phyloP scores from a whole-genome alignment of 352 stramenopile genomes.

The Globisporangium canariense region DNA sequence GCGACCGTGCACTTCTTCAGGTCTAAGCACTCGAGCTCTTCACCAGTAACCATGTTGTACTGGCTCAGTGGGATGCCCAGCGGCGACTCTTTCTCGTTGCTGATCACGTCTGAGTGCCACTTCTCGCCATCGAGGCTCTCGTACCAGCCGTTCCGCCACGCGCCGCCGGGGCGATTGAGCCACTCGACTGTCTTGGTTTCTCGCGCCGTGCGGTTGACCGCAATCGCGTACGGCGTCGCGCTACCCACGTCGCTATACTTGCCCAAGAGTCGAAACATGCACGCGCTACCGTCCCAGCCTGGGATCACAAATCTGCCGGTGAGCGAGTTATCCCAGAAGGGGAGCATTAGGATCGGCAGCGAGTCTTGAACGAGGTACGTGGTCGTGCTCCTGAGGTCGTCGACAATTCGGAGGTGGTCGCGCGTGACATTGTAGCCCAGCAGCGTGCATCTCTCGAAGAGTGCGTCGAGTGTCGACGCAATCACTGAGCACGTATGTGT shows the following conservation, averaged over 20 bases:
- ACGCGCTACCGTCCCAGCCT: constrained; percentile 16
- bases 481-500: constrained; percentile 18
- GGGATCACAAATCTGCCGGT: constrained; percentile 7
- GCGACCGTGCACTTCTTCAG: background rate
- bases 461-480: constrained; percentile 16
- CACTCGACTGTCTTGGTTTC: constrained; percentile 22
- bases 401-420: constrained; percentile 17
- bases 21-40: constrained; percentile 8
- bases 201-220: constrained; percentile 5
- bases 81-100: constrained; percentile 3
- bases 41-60: constrained; percentile 16
- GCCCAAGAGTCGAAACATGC: constrained; percentile 15
- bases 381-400: constrained; percentile 10
- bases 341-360: constrained; percentile 21
- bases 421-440: constrained; percentile 29
- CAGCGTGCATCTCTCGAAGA: constrained; percentile 14
- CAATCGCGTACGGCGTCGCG: background rate
- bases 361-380: constrained; percentile 14
- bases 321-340: constrained; percentile 21
- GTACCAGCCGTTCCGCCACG: constrained; percentile 37
- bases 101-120: constrained; percentile 26
- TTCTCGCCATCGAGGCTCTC: constrained; percentile 13
- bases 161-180: constrained; percentile 18
- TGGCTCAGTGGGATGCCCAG: constrained; percentile 17
- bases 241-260: constrained; percentile 5